Base-by-base conservation (phyloP, 768 basidiomycete genomes). In the Mrakia gelida region DNA sequence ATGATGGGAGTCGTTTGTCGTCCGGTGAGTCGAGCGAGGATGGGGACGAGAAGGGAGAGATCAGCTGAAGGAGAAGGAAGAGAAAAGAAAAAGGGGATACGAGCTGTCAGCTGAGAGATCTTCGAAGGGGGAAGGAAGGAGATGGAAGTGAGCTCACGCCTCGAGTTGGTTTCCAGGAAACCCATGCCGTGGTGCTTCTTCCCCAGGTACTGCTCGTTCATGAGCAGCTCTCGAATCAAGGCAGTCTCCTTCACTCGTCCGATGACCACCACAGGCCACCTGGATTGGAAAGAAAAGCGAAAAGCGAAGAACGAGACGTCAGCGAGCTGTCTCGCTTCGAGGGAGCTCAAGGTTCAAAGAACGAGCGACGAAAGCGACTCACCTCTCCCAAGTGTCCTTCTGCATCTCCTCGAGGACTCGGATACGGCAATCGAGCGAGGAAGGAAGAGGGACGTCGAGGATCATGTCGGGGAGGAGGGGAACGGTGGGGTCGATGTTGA, bases 391-490 rank as follows among this genome's bases (percentile, higher is more conserved):
- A 23, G 38, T 41, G 21, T 70, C 67, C 67, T 43, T 34, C 34
- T 41, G 26, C 21, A 70, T 13, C 67, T 70, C 38, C 2, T 34
- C 67, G 38, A 70, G 67, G 18, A 70, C 67, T n/a, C 26, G 26
- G 2, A 38, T n/a, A 6, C 67, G 34, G 8, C 67, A 41, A 16
- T 70, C 34, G 8, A 23, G 32, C 26, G 34, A 18, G 41, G 38
- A 15, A 10, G 67, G 67, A 23, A 70, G 67, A 26, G 26, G 34
- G 41, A 70, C 67, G 67, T 70, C 67, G 34, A 70, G 34, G 41
- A 70, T 70, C 67, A 41, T 70, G 23, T 70, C 67, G 34, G 67
- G 67, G 34, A 41, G 38, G 26, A 70, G 67, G 8, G 67, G 67
- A 7, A 41, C 67, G 67, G 26, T 11, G 18, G 67, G 67, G 23